Evolutionary conservation across 164 flowering plant genomes (phyloP).

Genomic region (Aristolochia californica): DNA sequence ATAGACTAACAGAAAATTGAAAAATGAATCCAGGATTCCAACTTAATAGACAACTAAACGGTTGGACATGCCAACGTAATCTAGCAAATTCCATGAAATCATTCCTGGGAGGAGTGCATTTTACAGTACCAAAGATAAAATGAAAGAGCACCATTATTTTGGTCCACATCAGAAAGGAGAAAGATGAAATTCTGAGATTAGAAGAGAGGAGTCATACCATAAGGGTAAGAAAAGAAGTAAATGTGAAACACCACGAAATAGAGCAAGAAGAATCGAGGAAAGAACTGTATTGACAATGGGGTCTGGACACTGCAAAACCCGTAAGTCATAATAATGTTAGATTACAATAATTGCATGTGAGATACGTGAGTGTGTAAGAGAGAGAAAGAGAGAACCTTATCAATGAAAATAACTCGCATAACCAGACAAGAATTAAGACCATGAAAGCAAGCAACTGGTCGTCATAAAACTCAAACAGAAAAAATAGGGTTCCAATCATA

Average conservation of each 20-base stretch:
- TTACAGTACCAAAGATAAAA: not conserved
- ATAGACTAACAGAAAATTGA: no score
- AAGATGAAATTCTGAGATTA: not conserved
- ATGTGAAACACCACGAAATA: slow-evolving; percentile 96
- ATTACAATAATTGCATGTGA: not conserved
- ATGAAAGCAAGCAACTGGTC: slow-evolving; percentile 97
- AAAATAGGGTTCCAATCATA: slow-evolving; percentile 97
- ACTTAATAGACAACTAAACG: no score
- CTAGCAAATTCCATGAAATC: no score
- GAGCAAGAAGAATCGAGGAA: slow-evolving; percentile 96
- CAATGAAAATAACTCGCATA: slow-evolving; percentile 87
- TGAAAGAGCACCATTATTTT: not conserved
- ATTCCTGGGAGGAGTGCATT: no score
- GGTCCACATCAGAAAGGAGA: not conserved
- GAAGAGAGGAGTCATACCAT: slow-evolving; percentile 44
- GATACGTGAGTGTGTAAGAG: not conserved
- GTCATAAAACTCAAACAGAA: slow-evolving; percentile 94
- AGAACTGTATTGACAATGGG: slow-evolving; percentile 95
- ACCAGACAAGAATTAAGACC: slow-evolving; percentile 94
- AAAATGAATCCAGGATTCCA: no score
- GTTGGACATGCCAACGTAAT: no score
- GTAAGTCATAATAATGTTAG: not conserved
- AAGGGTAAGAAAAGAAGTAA: slow-evolving; percentile 92
- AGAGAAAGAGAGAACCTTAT: slow-evolving; percentile 54
- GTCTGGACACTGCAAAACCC: slow-evolving; percentile 77